phyloP scores from a whole-genome alignment of 2,329 filamentous ascomycete genomes.

The Helotiales sp. region DNA sequence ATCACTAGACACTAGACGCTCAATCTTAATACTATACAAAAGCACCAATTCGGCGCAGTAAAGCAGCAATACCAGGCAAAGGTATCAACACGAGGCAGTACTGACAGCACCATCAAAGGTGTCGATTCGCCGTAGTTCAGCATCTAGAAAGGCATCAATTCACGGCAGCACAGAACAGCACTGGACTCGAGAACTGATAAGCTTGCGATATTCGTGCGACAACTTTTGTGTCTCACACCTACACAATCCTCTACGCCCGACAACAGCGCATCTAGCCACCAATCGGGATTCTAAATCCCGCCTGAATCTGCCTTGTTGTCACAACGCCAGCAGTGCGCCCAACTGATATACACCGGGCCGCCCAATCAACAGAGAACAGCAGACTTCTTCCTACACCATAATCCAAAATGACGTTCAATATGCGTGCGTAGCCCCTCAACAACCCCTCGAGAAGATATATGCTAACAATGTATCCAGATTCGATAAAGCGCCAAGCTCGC shows the following conservation, averaged over 20 bases:
- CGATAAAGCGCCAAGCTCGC: conserved; percentile 38
- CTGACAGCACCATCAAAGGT: too few relatives aligned
- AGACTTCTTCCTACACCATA: background rate
- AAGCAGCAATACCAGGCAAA: too few relatives aligned
- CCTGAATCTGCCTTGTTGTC: background rate
- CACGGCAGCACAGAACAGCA: background rate
- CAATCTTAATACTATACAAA: too few relatives aligned
- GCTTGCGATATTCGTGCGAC: background rate
- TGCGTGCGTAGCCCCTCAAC: background rate
- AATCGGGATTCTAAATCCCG: background rate
- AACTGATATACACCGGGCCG: background rate
- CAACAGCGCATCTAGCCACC: background rate
- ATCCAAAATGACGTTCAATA: conserved; percentile 2
- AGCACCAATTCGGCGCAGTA: too few relatives aligned
- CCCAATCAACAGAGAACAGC: conserved; percentile 8
- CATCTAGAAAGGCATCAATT: too few relatives aligned
- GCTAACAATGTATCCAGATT: conserved; percentile 36
- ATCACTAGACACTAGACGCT: too few relatives aligned
- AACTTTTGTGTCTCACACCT: background rate
- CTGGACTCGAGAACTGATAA: background rate
- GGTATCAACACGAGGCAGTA: too few relatives aligned
- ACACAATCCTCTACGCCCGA: background rate
- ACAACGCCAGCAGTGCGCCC: background rate
- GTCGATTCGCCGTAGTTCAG: too few relatives aligned
- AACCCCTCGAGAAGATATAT: background rate